Percentiles rank a stretch among this genome's conserved stretches.
Evolutionary conservation across 176 grass and related monocot species (phyloP).

Genomic region (Phragmites australis): DNA sequence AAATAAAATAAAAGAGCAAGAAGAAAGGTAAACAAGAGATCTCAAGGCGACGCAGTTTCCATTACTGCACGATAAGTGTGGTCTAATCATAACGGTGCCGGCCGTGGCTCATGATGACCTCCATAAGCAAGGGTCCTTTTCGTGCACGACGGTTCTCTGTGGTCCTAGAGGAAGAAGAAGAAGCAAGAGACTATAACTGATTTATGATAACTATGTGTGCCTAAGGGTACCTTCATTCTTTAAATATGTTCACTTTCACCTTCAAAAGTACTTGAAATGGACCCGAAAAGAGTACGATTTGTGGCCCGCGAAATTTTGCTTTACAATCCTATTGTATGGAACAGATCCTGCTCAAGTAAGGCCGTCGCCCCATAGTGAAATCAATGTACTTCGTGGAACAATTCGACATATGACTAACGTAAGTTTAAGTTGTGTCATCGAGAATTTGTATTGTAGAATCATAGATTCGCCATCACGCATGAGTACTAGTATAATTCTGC

Average conservation of each 20-base stretch:
- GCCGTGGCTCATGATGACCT: constrained; percentile 26
- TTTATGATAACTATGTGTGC: not conserved
- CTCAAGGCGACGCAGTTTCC: not conserved
- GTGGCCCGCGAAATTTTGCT: not conserved
- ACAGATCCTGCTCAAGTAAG: not conserved
- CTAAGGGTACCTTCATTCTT: constrained; percentile 24
- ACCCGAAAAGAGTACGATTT: not conserved
- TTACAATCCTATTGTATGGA: not conserved
- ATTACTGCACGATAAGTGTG: constrained; percentile 24
- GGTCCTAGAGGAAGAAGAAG: constrained; percentile 10
- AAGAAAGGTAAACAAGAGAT: constrained; percentile 6
- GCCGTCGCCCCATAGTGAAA: not conserved
- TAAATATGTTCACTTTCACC: not conserved
- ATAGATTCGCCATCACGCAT: not conserved
- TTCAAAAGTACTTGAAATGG: constrained; percentile 22
- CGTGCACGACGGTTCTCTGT: constrained; percentile 4
- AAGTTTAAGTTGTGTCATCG: not conserved
- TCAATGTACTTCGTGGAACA: not conserved
- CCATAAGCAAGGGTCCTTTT: constrained; percentile 36
- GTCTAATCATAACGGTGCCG: constrained; percentile 29
- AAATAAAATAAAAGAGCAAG: not conserved
- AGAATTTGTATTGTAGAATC: not conserved
- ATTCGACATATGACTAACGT: not conserved
- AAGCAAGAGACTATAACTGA: not conserved
- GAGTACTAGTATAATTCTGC: not conserved